phyloP scores from a whole-genome alignment of 108 stramenopile genomes.

The Ochromonas danica region DNA sequence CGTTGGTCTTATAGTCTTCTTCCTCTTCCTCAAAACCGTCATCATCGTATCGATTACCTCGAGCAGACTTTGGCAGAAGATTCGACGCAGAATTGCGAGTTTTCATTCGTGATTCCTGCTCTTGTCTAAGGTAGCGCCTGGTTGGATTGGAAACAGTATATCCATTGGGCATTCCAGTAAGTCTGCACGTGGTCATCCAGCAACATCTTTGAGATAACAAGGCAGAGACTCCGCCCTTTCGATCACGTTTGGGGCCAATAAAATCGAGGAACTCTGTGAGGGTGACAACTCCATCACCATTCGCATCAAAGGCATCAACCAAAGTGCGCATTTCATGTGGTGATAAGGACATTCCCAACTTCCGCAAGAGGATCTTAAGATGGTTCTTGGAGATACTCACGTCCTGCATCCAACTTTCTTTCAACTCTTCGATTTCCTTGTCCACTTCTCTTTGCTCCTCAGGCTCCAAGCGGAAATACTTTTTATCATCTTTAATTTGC shows the following conservation, averaged over 20 bases:
- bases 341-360: conserved; percentile 43
- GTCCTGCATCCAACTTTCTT: background rate
- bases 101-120: background rate
- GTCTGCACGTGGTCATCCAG: conserved; percentile 50
- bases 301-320: conserved; percentile 47
- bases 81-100: background rate
- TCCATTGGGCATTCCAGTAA: conserved; percentile 53
- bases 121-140: conserved; percentile 11
- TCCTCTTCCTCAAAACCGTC: background rate
- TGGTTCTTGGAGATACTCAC: background rate
- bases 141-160: conserved; percentile 45
- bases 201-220: conserved; percentile 39
- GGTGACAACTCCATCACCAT: conserved; percentile 33
- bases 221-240: background rate
- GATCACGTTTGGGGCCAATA: background rate
- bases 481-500: background rate
- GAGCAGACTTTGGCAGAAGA: too few relatives aligned
- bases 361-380: conserved; percentile 34
- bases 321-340: conserved; percentile 46
- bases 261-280: conserved; percentile 31
- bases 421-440: background rate
- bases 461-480: background rate
- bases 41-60: conserved; percentile 22
- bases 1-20: background rate
- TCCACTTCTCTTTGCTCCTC: background rate